These are phyloP conservation scores for Gossypium stocksii DNA, from an alignment of 345 rosid genomes.

Conservation along the genomic window DNA sequence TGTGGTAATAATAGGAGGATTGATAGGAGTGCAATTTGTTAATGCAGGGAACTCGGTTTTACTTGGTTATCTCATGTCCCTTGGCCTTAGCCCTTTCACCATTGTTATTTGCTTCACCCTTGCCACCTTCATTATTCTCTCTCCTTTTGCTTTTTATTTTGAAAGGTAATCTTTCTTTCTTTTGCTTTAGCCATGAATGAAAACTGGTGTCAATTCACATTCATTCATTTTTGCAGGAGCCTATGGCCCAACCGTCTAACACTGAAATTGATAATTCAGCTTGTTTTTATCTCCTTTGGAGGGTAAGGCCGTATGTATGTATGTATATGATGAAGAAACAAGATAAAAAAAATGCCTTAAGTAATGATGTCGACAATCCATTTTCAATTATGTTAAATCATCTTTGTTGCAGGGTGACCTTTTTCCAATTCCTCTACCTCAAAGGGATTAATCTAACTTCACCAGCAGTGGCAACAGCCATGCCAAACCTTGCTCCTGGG, in stretches of 20 bases:
- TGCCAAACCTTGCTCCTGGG: conserved; percentile 95
- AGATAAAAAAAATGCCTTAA: neutral
- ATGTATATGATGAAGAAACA: neutral
- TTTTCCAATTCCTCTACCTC: conserved; percentile 70
- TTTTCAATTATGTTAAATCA: neutral
- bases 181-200: neutral
- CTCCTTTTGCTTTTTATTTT: conserved; percentile 62
- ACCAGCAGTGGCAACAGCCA: conserved; percentile 91
- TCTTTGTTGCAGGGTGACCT: conserved; percentile 50
- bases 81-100: conserved; percentile 60
- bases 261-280: conserved; percentile 52
- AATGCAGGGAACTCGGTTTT: conserved; percentile 59
- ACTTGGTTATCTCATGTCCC: conserved; percentile 72
- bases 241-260: conserved; percentile 60
- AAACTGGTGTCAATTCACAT: neutral
- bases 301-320: conserved; percentile 44
- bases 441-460: conserved; percentile 80
- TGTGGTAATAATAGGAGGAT: conserved; percentile 50
- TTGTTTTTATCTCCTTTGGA: conserved; percentile 64
- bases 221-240: conserved; percentile 43
- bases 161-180: conserved; percentile 47
- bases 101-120: conserved; percentile 61
- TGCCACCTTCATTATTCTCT: conserved; percentile 66
- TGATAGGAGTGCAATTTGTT: conserved; percentile 57
- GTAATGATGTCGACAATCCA: neutral